A percentile compares a stretch with the other conserved stretches of the same genome.
Conservation (phyloP, 2,329 filamentous ascomycete genomes). For the Truncatella angustata region DNA sequence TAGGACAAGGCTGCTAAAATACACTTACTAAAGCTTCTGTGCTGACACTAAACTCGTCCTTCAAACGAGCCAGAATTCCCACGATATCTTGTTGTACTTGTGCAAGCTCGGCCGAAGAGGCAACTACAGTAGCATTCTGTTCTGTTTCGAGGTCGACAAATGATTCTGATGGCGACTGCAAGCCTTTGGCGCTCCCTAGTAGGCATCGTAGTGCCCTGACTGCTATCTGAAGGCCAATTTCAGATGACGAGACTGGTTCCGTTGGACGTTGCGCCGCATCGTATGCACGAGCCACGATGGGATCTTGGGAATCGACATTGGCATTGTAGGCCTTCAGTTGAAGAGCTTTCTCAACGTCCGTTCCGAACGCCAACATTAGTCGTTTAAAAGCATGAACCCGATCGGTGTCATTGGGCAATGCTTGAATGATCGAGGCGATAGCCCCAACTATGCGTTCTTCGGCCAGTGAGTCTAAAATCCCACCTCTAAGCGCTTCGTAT, state of each 20-base stretch:
- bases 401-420: conserved; percentile 56
- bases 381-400: conserved; percentile 54
- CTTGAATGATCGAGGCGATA: conserved; percentile 74
- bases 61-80: conserved; percentile 42
- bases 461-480: conserved; percentile 64
- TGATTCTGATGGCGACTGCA: conserved; percentile 66
- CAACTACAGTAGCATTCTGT: conserved; percentile 17
- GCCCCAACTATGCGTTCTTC: conserved; percentile 74
- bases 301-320: conserved; percentile 22
- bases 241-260: conserved; percentile 27
- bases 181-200: conserved; percentile 66
- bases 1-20: neutral
- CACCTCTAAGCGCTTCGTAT: conserved; percentile 63
- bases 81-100: conserved; percentile 47
- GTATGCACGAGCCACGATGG: conserved; percentile 27
- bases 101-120: conserved; percentile 17
- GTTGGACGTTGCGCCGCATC: conserved; percentile 23
- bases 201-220: conserved; percentile 65
- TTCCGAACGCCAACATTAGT: conserved; percentile 60
- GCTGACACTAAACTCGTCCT: conserved; percentile 48
- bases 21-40: conserved; percentile 47
- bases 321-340: conserved; percentile 31
- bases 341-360: conserved; percentile 53
- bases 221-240: conserved; percentile 48
- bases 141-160: conserved; percentile 66